Evolutionary conservation across 306 rosid species (phyloP).

Genomic region (Prunus mume): DNA sequence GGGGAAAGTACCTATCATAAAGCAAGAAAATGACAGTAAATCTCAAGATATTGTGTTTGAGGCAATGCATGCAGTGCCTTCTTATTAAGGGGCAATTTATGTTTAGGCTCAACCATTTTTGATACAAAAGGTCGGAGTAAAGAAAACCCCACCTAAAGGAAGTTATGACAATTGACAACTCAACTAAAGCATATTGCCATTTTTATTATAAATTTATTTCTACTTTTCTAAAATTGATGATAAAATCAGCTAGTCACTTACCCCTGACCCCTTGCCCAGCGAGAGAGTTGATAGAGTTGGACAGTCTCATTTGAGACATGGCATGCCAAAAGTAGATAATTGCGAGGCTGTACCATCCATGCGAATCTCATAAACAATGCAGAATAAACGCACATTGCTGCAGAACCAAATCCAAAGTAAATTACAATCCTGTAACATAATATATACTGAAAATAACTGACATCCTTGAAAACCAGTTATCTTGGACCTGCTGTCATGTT

Average conservation of each 20-base stretch:
- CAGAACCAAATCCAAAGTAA: constrained; percentile 20
- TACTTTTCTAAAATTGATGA: too few species aligned
- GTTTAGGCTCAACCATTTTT: background rate
- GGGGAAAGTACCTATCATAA: constrained; percentile 46
- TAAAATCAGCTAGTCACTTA: constrained; percentile 5
- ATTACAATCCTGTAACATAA: constrained; percentile 8
- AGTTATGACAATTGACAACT: background rate
- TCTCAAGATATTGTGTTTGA: background rate
- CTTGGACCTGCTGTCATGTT: constrained; percentile 85
- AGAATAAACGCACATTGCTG: constrained; percentile 72
- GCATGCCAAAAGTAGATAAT: constrained; percentile 60
- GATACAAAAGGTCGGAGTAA: too few species aligned
- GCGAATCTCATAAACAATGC: constrained; percentile 68
- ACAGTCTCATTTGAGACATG: constrained; percentile 71
- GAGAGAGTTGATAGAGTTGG: constrained; percentile 65
- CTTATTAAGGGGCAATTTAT: too few species aligned
- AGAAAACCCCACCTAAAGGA: too few species aligned
- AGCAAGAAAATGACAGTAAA: background rate
- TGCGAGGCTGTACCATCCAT: constrained; percentile 77
- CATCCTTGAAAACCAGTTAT: constrained; percentile 1
- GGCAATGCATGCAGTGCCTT: too few species aligned
- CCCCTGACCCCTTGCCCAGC: constrained; percentile 67
- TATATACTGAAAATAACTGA: background rate
- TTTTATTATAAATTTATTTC: too few species aligned
- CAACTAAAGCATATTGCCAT: background rate